Evolutionary conservation across 2,329 filamentous ascomycete genomes (phyloP).

Genomic region (Aspergillus nomiae): DNA sequence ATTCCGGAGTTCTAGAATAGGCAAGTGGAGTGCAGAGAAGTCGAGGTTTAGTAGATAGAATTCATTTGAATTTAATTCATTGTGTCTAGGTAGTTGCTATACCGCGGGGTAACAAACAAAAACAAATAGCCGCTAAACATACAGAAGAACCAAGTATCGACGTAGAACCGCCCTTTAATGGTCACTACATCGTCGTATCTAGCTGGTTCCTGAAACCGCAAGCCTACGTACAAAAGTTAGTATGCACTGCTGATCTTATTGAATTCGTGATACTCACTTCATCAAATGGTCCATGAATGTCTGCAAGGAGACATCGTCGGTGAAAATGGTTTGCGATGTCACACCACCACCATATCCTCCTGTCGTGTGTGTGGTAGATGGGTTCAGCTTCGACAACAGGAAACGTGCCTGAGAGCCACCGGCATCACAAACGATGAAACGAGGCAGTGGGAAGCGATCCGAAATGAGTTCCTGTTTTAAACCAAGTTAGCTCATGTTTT

Average conservation of each 20-base stretch:
- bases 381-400: conserved; percentile 94
- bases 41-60: background rate
- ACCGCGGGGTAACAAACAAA: conserved; percentile 27
- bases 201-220: conserved; percentile 54
- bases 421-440: conserved; percentile 98
- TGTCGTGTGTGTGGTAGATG: conserved; percentile 93
- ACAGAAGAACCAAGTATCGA: conserved; percentile 39
- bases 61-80: conserved; percentile 26
- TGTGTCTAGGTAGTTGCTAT: conserved; percentile 35
- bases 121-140: conserved; percentile 45
- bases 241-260: conserved; percentile 3
- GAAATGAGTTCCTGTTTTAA: conserved; percentile 81
- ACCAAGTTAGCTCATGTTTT: conserved; percentile 7
- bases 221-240: conserved; percentile 43
- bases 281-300: conserved; percentile 99
- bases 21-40: background rate
- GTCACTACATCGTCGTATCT: conserved; percentile 35
- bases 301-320: conserved; percentile 94
- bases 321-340: conserved; percentile 97
- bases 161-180: conserved; percentile 36
- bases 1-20: background rate
- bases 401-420: conserved; percentile 97
- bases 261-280: conserved; percentile 68
- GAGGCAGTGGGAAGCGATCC: conserved; percentile 94
- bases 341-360: conserved; percentile 88